Evolutionary conservation across 148 eudicot species (phyloP), one percentile per base, ranked within the genome.

Genomic region (Persicaria tinctoria): DNA sequence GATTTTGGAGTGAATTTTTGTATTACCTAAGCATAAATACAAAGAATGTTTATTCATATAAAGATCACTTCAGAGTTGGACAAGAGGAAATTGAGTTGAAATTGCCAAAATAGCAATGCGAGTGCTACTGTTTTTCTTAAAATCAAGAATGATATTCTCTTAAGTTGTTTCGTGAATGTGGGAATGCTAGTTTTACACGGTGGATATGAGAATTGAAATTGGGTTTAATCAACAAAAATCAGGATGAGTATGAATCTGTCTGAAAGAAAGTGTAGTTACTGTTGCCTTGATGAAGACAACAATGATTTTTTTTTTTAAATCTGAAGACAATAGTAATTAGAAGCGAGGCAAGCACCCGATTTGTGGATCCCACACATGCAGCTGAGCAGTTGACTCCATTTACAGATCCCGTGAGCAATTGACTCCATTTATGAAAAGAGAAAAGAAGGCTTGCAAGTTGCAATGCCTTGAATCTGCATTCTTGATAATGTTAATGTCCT

Each of bases 1-100:
- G 84, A 68, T 79, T 55, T 80, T 88, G 82, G 91, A 94, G 97
- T 93, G 91, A 89, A 82, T 41, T 69, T 51, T 46, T 18, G 2
- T 57, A 18, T 3, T 17, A 18, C 17, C 27, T 32, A 23, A 57
- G 18, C 20, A 57, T 23, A 57, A 57, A 18, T 17, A 4, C 59
- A 55, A 59, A 5, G 38, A 62, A 23, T 32, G 10, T 10, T 20
- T 17, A n/a, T 59, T 59, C 38, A 20, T 59, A 18, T 20, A 18
- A 59, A 59, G 8, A 17, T 20, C 20, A 16, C 60, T 5, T 55
- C 18, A 16, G 1, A 49, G 51, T 49, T 49, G 10, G 51, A 49
- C 10, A 49, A 11, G 51, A 3, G 51, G 51, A 49, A 49, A 0
- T 5, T 11, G 51, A 4, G 1, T 20, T 20, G 23, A 20, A 20